Conservation (phyloP, 2,329 filamentous ascomycete species). For the Pseudogymnoascus sp. region DNA sequence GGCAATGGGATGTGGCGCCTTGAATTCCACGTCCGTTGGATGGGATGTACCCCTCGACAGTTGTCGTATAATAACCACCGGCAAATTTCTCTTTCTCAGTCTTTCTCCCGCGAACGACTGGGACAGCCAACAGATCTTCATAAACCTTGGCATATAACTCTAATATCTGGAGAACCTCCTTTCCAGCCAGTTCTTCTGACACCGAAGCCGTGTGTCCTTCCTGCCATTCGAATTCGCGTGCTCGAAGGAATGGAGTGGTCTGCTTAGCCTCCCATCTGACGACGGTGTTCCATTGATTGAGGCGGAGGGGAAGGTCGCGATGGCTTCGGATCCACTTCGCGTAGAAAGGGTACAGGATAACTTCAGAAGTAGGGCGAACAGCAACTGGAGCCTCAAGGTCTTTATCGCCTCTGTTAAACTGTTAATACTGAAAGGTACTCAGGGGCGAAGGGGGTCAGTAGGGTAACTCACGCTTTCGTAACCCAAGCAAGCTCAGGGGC, state of each 20-base stretch:
- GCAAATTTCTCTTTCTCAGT: conserved; percentile 98
- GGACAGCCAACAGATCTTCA: conserved; percentile 86
- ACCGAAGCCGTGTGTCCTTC: conserved; percentile 78
- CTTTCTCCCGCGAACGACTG: conserved; percentile 86
- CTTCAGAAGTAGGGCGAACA: conserved; percentile 62
- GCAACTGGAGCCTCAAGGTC: conserved; percentile 76
- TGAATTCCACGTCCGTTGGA: conserved; percentile 94
- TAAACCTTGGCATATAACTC: conserved; percentile 90
- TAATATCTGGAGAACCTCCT: conserved; percentile 87
- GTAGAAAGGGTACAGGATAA: conserved; percentile 94
- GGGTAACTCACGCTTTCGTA: conserved; percentile 60
- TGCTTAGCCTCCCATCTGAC: conserved; percentile 98
- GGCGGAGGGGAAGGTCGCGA: conserved; percentile 82
- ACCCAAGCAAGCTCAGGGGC: conserved; percentile 89
- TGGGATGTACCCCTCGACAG: conserved; percentile 93
- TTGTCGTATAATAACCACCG: conserved; percentile 93
- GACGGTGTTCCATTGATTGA: conserved; percentile 96
- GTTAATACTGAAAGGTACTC: conserved; percentile 21
- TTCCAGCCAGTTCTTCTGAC: conserved; percentile 70
- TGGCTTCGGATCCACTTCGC: conserved; percentile 96
- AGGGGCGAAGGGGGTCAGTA: conserved; percentile 1
- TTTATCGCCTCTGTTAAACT: conserved; percentile 64
- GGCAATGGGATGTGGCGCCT: conserved; percentile 80
- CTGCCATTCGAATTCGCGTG: conserved; percentile 96
- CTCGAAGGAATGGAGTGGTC: conserved; percentile 76